Conservation (phyloP, 2,329 filamentous ascomycete species). For the Blastomyces silverae region DNA sequence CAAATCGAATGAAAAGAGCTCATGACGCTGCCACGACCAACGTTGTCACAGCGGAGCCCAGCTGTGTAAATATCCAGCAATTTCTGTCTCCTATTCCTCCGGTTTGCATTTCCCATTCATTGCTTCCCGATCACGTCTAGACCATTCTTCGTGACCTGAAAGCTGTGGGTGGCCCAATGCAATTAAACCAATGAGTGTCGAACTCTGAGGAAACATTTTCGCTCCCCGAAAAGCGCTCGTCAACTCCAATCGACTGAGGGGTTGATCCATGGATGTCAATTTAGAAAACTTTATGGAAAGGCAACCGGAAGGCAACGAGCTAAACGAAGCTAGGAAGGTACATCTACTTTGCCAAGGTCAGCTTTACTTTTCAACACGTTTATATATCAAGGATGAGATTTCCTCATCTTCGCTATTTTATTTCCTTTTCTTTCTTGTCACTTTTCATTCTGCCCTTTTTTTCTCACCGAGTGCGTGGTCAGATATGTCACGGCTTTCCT, state of each 20-base stretch:
- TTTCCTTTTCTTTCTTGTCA: not conserved
- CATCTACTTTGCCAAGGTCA: constrained; percentile 4
- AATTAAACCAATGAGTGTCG: not conserved
- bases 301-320: constrained; percentile 15
- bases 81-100: not conserved
- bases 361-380: not conserved
- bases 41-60: not conserved
- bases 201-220: not conserved
- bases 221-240: not conserved
- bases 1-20: not conserved
- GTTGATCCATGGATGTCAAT: not conserved
- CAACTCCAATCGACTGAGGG: not conserved
- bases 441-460: not conserved
- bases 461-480: not conserved
- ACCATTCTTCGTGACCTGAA: constrained; percentile 1
- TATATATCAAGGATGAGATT: constrained; percentile 8
- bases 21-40: not conserved
- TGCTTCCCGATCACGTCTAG: constrained; percentile 1
- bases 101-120: not conserved
- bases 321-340: constrained; percentile 1
- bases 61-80: not conserved
- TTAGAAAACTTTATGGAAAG: not conserved
- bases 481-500: not conserved
- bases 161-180: not conserved
- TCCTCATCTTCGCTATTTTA: constrained; percentile 1